Base-by-base conservation (phyloP, 331 rosid genomes). In the Quercus lobata region DNA sequence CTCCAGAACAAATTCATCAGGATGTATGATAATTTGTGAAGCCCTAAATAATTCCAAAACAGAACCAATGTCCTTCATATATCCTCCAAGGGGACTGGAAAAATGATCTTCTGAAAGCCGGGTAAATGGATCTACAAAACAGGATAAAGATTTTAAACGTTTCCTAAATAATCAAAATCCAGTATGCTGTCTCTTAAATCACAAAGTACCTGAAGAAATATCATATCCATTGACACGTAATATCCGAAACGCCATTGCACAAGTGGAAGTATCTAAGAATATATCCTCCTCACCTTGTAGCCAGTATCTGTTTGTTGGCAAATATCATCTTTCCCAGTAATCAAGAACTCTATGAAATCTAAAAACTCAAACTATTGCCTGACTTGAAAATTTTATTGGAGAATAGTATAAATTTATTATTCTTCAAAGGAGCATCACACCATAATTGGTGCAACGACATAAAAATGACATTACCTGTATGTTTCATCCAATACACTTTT, bases 171-270 rank as follows among this genome's bases (percentile, higher is more conserved):
- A 41, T 30, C 75, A 68, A 29, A 17, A 49, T 54, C 24, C 0
- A 0, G 35, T 49, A 78, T 57, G 17, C 29, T 62, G 63, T 80
- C 62, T 80, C 78, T 77, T 54, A 69, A 72, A 65, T 30, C 32
- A 52, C 37, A 24, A 70, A 77, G 24, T 52, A 92, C 94, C 97
- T 81, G 97, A 87, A 82, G 95, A 91, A 44, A 95, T 93, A 78
- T 93, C 89, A 77, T 89, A 95, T 72, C 97, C 97, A 69, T 88
- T 80, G 34, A 89, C 74, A 17, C 93, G 91, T 75, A 93, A 76
- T 46, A 93, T 54, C 21, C 91, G 92, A 81, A 95, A 94, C 49
- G 98, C 97, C 91, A 89, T 81, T 44, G 97, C 96, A 58, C 92
- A 90, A 18, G 92, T 90, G 66, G 93, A 81, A 62, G 93, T 75